These are phyloP conservation scores for Fusarium pseudograminearum DNA, from an alignment of 2,329 filamentous ascomycete species.

Conservation along the genomic window DNA sequence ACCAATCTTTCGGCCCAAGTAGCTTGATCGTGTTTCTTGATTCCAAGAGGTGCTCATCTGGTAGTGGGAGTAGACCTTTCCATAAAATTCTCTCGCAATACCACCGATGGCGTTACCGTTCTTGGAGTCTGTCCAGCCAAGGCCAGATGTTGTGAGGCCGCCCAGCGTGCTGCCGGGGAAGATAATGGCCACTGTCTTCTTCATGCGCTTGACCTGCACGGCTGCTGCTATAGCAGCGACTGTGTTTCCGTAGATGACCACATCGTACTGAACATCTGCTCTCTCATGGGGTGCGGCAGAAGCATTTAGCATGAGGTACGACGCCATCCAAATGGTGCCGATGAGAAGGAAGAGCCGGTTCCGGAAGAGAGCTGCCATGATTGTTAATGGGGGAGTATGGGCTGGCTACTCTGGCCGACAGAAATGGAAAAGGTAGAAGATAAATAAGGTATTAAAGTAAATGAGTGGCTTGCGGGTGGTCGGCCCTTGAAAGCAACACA, in stretches of 20 bases:
- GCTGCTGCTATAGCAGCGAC: constrained; percentile 40
- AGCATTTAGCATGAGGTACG: constrained; percentile 28
- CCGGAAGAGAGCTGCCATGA: constrained; percentile 23
- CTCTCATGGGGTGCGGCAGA: constrained; percentile 27
- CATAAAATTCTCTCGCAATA: constrained; percentile 39
- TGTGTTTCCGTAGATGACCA: constrained; percentile 43
- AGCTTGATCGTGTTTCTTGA: constrained; percentile 29
- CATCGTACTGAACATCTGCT: constrained; percentile 29
- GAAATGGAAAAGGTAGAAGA: not conserved
- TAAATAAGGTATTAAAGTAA: constrained; percentile 4
- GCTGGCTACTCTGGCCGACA: not conserved
- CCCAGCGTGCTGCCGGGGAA: constrained; percentile 35
- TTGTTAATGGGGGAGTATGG: constrained; percentile 14
- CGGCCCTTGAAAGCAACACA: not conserved
- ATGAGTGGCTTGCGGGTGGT: constrained; percentile 12
- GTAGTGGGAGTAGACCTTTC: constrained; percentile 31
- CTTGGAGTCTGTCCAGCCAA: constrained; percentile 42
- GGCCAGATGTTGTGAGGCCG: constrained; percentile 36
- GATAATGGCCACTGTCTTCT: constrained; percentile 38
- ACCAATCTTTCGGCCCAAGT: constrained; percentile 28
- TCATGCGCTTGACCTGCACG: constrained; percentile 35
- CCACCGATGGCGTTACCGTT: constrained; percentile 38
- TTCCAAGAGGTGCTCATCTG: constrained; percentile 24
- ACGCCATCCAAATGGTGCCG: constrained; percentile 35
- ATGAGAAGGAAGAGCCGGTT: constrained; percentile 22